Evolutionary conservation across 1,284 basidiomycete genomes (phyloP).

Genomic region (Dichomitus squalens): DNA sequence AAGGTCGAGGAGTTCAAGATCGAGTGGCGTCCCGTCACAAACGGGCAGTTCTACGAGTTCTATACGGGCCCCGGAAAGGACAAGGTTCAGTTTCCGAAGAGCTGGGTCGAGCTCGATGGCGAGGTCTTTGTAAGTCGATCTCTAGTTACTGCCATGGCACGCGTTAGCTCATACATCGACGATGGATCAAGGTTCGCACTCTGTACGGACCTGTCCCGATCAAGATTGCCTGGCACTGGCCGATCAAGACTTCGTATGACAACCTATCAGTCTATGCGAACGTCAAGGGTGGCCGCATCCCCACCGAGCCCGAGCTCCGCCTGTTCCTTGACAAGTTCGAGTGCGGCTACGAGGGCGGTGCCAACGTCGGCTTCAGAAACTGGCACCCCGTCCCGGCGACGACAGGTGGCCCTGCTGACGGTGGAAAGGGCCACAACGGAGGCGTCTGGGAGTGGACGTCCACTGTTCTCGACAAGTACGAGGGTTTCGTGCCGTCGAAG

Average conservation of each 20-base stretch:
- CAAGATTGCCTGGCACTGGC: conserved; percentile 82
- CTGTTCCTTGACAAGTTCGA: conserved; percentile 75
- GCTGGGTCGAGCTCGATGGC: conserved; percentile 63
- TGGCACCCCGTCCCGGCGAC: conserved; percentile 93
- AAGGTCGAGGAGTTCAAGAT: conserved; percentile 70
- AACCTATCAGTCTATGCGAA: conserved; percentile 81
- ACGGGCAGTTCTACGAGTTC: conserved; percentile 74
- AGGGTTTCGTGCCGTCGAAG: conserved; percentile 76
- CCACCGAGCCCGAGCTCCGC: conserved; percentile 87
- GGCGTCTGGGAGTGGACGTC: conserved; percentile 99
- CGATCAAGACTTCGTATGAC: conserved; percentile 80
- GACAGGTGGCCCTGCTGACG: conserved; percentile 49
- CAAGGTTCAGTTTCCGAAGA: conserved; percentile 58
- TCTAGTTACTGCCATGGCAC: not conserved
- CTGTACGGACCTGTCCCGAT: conserved; percentile 86
- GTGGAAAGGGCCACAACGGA: conserved; percentile 79
- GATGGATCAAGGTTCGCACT: conserved; percentile 69
- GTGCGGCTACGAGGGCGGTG: conserved; percentile 70
- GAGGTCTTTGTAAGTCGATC: conserved; percentile 47
- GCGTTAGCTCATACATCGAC: not conserved
- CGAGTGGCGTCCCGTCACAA: conserved; percentile 85
- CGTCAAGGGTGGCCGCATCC: conserved; percentile 88
- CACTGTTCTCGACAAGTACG: conserved; percentile 70
- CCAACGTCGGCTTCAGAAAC: conserved; percentile 87
- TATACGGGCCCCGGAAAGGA: conserved; percentile 43